A percentile compares a stretch with the other conserved stretches of the same genome.
These are phyloP conservation scores for Silene coronaria DNA, from an alignment of 179 eudicot genomes.

Conservation along the genomic window DNA sequence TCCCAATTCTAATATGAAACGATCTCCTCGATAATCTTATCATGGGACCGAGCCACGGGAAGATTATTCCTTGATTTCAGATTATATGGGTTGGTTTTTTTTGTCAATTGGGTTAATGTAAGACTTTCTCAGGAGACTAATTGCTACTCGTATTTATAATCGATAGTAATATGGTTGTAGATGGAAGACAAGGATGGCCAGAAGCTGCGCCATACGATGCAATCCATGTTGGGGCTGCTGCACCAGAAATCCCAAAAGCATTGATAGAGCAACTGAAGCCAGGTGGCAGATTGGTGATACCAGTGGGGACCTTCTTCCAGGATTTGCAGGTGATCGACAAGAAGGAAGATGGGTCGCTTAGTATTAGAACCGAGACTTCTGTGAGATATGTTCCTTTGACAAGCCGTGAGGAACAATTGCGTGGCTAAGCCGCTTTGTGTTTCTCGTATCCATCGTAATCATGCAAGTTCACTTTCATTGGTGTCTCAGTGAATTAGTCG, in stretches of 20 bases:
- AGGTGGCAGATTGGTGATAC: slow-evolving; percentile 92
- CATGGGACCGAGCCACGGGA: too few species aligned
- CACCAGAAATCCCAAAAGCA: slow-evolving; percentile 74
- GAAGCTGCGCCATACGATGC: slow-evolving; percentile 86
- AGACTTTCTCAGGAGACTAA: too few species aligned
- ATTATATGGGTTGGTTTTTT: too few species aligned
- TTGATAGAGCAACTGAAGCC: slow-evolving; percentile 90
- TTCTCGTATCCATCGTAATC: neutral
- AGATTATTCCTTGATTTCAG: neutral
- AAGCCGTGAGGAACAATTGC: slow-evolving; percentile 76
- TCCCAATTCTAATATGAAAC: too few species aligned
- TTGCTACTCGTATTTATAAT: too few species aligned
- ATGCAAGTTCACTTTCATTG: neutral
- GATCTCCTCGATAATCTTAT: too few species aligned
- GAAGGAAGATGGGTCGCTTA: slow-evolving; percentile 59
- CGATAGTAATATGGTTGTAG: slow-evolving; percentile 31
- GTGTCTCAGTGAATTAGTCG: neutral
- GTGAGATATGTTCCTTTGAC: slow-evolving; percentile 93
- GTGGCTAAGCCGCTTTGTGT: slow-evolving; percentile 28
- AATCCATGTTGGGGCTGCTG: slow-evolving; percentile 97
- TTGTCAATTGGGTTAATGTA: neutral
- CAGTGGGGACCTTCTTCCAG: slow-evolving; percentile 83
- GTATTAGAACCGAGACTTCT: slow-evolving; percentile 71
- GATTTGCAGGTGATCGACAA: slow-evolving; percentile 82
- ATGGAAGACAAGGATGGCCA: slow-evolving; percentile 88